Base-by-base conservation (phyloP, 495 filamentous ascomycete genomes). In the Xylaria sp. region DNA sequence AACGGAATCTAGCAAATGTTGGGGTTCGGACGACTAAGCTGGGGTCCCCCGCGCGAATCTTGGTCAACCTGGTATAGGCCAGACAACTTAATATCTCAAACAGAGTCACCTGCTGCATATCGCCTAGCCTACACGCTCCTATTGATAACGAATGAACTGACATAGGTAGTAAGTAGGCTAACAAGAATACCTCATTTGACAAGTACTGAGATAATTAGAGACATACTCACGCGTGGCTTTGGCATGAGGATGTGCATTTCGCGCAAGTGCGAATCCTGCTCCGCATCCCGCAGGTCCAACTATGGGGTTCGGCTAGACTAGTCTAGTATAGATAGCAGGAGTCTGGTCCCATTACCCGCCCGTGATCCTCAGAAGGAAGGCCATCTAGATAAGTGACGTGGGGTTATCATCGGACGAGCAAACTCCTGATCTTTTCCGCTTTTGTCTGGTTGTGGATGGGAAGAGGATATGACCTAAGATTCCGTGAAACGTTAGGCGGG, bases 401-500 rank as follows among this genome's bases (percentile, higher is more conserved):
- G 37, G 61, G 61, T 64, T 61, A 44, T 17, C 31, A 37, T 37
- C 17, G 31, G 19, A 19, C n/a, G 29, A 37, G 43, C 41, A 35
- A 24, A 52, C 57, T 14, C 19, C 33, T 59, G 33, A 21, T n/a
- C 24, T 24, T 26, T 26, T 14, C n/a, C 24, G 33, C 5, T 12
- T 65, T 35, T 44, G 19, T 12, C 8, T 1, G 19, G 9, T 37
- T 29, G 37, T n/a, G 50, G 31, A 24, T 8, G 26, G 44, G 29
- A 24, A 15, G 35, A 24, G 21, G 12, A 66, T 40, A 67, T 67
- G 64, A 67, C 48, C 46, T 67, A 53, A 67, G 46, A 67, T 67
- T 67, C 46, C 17, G 40, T 58, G 50, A 55, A 68, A 59, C 66
- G 21, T 41, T 53, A 48, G 37, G 24, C 37, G 50, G 52, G 43